phyloP scores from a whole-genome alignment of 768 basidiomycete species.

The Lepiota venenata region DNA sequence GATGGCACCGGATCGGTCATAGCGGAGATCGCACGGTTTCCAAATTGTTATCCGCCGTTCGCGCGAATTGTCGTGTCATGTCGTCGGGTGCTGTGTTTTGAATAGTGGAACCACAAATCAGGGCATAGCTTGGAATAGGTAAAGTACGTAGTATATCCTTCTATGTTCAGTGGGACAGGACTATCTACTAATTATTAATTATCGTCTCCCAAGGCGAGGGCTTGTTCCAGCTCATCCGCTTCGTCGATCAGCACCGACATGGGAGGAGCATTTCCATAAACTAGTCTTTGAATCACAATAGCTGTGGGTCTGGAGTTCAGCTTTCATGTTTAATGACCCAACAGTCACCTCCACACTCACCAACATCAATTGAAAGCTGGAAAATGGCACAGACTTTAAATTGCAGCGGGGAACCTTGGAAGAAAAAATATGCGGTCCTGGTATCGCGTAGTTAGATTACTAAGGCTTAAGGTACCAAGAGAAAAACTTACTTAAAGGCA shows the following conservation, averaged over 20 bases:
- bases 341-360: conserved; percentile 36
- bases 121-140: too few relatives aligned
- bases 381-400: conserved; percentile 84
- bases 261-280: conserved; percentile 74
- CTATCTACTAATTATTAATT: conserved; percentile 1
- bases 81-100: too few relatives aligned
- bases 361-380: conserved; percentile 75
- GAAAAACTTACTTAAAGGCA: conserved; percentile 65
- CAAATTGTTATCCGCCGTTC: too few relatives aligned
- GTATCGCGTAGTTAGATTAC: not conserved
- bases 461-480: conserved; percentile 6
- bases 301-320: conserved; percentile 35
- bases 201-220: conserved; percentile 62
- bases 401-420: conserved; percentile 67
- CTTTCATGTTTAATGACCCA: not conserved
- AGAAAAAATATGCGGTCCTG: conserved; percentile 80
- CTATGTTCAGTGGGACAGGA: not conserved
- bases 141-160: too few relatives aligned
- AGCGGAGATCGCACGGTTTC: too few relatives aligned
- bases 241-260: conserved; percentile 42
- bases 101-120: too few relatives aligned
- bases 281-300: conserved; percentile 69
- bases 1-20: too few relatives aligned
- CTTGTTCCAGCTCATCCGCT: conserved; percentile 75
- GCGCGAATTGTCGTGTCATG: too few relatives aligned